Percentiles rank a stretch among this genome's conserved stretches.
Evolutionary conservation across 73 alveolate species (phyloP).

Genomic region (Durusdinium trenchii): DNA sequence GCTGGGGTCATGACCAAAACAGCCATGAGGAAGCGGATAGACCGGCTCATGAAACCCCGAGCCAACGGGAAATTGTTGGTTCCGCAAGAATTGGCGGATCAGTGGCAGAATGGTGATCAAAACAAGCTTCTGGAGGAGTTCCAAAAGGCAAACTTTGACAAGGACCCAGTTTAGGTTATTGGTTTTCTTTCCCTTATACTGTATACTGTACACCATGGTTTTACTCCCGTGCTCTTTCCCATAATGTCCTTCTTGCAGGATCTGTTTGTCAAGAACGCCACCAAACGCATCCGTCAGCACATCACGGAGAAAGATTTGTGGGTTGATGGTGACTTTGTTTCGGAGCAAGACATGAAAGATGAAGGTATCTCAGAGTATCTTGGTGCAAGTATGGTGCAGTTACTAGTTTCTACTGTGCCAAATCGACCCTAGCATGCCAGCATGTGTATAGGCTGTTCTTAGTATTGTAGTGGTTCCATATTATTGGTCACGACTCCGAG

Average conservation of each 20-base stretch:
- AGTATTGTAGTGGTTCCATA: not conserved
- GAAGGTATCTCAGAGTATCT: not conserved
- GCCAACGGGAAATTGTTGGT: not conserved
- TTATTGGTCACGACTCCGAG: not conserved
- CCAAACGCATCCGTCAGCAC: not conserved
- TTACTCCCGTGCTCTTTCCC: too few relatives aligned
- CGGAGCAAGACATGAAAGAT: not conserved
- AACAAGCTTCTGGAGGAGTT: not conserved
- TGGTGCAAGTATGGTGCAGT: not conserved
- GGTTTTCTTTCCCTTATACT: not conserved
- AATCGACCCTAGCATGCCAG: not conserved
- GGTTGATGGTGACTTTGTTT: not conserved
- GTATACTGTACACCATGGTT: not conserved
- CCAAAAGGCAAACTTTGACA: not conserved
- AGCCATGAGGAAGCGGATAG: not conserved
- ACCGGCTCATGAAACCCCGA: not conserved
- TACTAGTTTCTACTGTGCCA: not conserved
- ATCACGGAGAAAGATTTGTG: not conserved
- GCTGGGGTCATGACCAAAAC: too few relatives aligned
- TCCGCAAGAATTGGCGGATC: not conserved
- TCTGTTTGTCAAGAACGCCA: not conserved
- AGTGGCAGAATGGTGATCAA: not conserved
- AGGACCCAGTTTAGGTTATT: not conserved
- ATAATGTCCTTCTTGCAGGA: slow-evolving; percentile 19
- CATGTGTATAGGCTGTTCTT: not conserved